Evolutionary conservation across 1,284 basidiomycete genomes (phyloP).

Genomic region (Sanghuangporus baumii): DNA sequence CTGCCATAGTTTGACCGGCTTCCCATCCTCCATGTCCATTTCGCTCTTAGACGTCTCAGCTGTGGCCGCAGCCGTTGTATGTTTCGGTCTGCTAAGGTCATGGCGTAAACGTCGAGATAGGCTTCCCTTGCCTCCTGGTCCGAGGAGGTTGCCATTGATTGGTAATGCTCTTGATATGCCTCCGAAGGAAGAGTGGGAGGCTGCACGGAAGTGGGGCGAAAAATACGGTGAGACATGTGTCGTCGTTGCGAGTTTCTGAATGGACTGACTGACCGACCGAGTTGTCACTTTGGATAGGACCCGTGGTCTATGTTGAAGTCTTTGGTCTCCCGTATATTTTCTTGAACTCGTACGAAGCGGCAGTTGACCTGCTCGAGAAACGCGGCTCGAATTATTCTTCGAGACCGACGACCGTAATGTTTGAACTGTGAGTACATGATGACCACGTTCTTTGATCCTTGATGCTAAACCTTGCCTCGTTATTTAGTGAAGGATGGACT

Average conservation of each 20-base stretch:
- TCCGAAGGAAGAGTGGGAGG: slow-evolving; percentile 14
- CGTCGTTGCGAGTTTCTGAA: neutral
- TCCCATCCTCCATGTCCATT: too few relatives aligned
- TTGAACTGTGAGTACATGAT: slow-evolving; percentile 5
- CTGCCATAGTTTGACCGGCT: too few relatives aligned
- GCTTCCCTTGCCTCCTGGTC: slow-evolving; percentile 6
- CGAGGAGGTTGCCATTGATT: slow-evolving; percentile 18
- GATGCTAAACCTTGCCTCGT: neutral
- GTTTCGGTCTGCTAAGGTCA: neutral
- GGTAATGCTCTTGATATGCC: slow-evolving; percentile 20
- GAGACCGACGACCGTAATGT: slow-evolving; percentile 4
- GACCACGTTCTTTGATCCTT: neutral
- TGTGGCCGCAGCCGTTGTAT: neutral
- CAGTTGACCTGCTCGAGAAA: slow-evolving; percentile 13
- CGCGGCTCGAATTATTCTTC: slow-evolving; percentile 9
- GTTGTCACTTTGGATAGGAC: neutral
- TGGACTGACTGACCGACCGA: neutral
- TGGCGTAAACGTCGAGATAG: neutral
- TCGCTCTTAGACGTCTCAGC: too few relatives aligned
- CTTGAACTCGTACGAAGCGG: slow-evolving; percentile 11
- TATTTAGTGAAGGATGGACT: neutral
- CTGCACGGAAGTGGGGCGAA: slow-evolving; percentile 18
- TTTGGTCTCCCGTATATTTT: slow-evolving; percentile 8
- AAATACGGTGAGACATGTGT: slow-evolving; percentile 15
- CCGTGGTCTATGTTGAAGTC: slow-evolving; percentile 5